These are phyloP conservation scores for Prototheca wickerhamii DNA, from an alignment of 163 green algal genomes.

Conservation along the genomic window DNA sequence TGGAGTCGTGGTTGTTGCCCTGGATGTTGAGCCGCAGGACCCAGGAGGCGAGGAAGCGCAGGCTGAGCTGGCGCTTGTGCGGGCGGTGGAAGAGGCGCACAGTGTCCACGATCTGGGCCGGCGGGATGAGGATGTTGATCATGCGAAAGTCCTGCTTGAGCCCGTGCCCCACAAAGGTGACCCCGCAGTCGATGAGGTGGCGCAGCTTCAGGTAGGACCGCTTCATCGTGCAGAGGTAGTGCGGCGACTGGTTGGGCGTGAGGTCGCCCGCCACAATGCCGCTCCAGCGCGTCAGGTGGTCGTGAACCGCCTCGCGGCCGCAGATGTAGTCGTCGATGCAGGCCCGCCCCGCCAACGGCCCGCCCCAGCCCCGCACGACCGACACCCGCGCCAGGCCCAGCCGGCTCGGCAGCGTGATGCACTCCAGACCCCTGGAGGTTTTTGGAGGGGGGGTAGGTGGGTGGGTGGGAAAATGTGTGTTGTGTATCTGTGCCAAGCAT, in stretches of 20 bases:
- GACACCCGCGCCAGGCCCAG: conserved; percentile 68
- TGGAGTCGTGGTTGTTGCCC: conserved; percentile 70
- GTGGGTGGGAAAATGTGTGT: neutral
- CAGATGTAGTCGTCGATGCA: conserved; percentile 92
- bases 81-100: conserved; percentile 83
- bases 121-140: conserved; percentile 88
- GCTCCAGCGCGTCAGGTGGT: conserved; percentile 81
- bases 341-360: conserved; percentile 27
- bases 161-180: conserved; percentile 86
- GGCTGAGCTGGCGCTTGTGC: conserved; percentile 73
- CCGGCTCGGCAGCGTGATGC: conserved; percentile 29
- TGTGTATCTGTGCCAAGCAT: neutral
- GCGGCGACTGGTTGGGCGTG: conserved; percentile 51
- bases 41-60: conserved; percentile 87
- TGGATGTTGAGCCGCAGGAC: conserved; percentile 73
- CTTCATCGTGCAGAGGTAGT: conserved; percentile 82
- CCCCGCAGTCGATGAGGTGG: conserved; percentile 82
- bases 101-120: conserved; percentile 79
- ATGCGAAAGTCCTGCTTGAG: conserved; percentile 91
- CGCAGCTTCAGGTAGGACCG: conserved; percentile 88
- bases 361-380: conserved; percentile 67
- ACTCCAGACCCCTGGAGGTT: conserved; percentile 36
- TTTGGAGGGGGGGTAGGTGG: neutral
- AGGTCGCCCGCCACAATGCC: conserved; percentile 74
- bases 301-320: conserved; percentile 78